Evolutionary conservation across 2,329 filamentous ascomycete genomes (phyloP).

Genomic region (Davidsoniella neocaledoniae): DNA sequence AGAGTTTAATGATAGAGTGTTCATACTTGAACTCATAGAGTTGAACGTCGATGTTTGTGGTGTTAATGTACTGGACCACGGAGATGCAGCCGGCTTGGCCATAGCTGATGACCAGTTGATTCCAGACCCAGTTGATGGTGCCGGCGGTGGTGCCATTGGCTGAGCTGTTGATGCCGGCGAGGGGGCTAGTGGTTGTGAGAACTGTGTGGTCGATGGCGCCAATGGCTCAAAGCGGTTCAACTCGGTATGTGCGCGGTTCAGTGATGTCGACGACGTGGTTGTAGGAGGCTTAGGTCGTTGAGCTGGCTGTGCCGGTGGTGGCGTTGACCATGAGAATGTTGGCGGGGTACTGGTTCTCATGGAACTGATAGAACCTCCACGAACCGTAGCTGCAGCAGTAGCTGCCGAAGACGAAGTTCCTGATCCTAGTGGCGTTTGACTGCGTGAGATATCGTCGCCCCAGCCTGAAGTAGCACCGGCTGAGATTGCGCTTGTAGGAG

Average conservation of each 20-base stretch:
- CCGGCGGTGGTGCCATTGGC: conserved; percentile 27
- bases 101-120: background rate
- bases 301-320: conserved; percentile 24
- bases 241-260: conserved; percentile 26
- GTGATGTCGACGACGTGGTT: conserved; percentile 23
- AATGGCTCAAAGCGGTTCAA: conserved; percentile 37
- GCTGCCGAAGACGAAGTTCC: no score
- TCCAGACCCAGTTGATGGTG: conserved; percentile 14
- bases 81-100: background rate
- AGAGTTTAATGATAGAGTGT: background rate
- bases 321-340: conserved; percentile 49
- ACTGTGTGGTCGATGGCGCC: conserved; percentile 43
- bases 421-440: no score
- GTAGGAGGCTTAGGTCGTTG: conserved; percentile 23
- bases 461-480: conserved; percentile 31
- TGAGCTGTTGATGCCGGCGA: conserved; percentile 23
- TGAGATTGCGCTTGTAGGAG: conserved; percentile 18
- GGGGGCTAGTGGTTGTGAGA: conserved; percentile 35
- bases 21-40: background rate
- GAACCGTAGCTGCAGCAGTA: conserved; percentile 14
- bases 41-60: conserved; percentile 15
- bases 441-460: conserved; percentile 23
- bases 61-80: background rate
- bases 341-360: conserved; percentile 17
- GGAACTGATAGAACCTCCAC: conserved; percentile 14